A percentile compares a stretch with the other conserved stretches of the same genome.
These are phyloP conservation scores for Podaxis sp. DNA, from an alignment of 768 basidiomycete genomes.

Conservation along the genomic window DNA sequence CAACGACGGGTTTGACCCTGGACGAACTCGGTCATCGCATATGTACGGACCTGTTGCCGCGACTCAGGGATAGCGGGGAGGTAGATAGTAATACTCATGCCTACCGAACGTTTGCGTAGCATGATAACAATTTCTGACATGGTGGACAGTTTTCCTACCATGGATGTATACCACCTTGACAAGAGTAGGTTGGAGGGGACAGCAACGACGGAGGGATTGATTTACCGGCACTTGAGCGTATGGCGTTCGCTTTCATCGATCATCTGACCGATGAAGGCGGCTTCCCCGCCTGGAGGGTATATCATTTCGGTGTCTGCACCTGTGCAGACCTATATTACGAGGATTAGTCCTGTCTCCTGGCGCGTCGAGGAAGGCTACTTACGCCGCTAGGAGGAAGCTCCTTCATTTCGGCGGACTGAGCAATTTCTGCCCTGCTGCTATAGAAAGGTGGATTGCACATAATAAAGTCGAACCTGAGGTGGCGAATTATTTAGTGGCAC, in stretches of 20 bases:
- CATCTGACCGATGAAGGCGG: conserved; percentile 73
- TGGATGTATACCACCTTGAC: conserved; percentile 86
- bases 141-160: conserved; percentile 86
- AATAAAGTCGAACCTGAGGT: conserved; percentile 63
- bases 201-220: background rate
- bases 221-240: conserved; percentile 57
- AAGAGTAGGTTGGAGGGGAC: background rate
- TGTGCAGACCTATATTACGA: conserved; percentile 65
- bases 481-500: background rate
- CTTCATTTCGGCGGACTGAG: conserved; percentile 58
- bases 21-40: conserved; percentile 77
- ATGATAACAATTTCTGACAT: conserved; percentile 54
- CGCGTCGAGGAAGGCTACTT: conserved; percentile 19
- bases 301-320: conserved; percentile 89
- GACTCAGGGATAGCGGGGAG: background rate
- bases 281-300: conserved; percentile 78
- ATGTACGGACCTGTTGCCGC: conserved; percentile 70
- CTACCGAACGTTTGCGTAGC: conserved; percentile 38
- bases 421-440: conserved; percentile 66
- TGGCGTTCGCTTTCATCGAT: conserved; percentile 65
- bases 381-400: conserved; percentile 70
- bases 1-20: conserved; percentile 92
- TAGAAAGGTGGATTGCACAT: conserved; percentile 99
- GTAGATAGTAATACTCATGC: conserved; percentile 20
- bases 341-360: background rate